These are phyloP conservation scores for Begonia loranthoides DNA, from an alignment of 306 rosid species.

Conservation along the genomic window DNA sequence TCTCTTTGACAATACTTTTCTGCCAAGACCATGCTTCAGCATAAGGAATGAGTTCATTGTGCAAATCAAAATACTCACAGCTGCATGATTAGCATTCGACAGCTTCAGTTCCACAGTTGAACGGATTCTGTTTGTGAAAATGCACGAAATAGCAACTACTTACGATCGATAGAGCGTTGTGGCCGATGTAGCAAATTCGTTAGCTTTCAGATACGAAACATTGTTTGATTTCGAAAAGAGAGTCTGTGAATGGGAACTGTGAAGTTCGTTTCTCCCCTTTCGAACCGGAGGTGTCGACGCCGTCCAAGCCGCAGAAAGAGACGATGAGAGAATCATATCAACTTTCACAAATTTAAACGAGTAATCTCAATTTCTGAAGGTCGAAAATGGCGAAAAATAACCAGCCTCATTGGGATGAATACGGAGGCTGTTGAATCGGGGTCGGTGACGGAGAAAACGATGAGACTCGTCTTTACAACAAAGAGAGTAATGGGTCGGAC, in stretches of 20 bases:
- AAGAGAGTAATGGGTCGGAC: no score
- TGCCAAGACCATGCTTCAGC: constrained; percentile 41
- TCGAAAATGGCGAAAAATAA: no score
- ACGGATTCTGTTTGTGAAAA: constrained; percentile 7
- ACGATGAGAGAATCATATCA: constrained; percentile 16
- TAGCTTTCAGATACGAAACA: constrained; percentile 9
- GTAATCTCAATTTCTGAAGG: no score
- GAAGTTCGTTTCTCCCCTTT: background rate
- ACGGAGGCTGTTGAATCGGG: no score
- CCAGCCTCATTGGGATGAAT: no score
- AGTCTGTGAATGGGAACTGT: no score
- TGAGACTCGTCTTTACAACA: no score
- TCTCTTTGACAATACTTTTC: constrained; percentile 22
- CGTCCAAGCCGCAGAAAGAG: constrained; percentile 7
- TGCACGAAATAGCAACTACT: constrained; percentile 12
- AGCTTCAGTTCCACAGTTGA: background rate
- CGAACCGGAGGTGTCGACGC: constrained; percentile 7
- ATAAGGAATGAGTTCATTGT: constrained; percentile 42
- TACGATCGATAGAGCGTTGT: constrained; percentile 14
- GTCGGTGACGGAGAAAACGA: no score
- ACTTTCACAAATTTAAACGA: background rate
- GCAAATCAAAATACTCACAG: constrained; percentile 58
- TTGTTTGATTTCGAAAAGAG: background rate
- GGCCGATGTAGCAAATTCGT: background rate
- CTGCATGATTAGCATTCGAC: constrained; percentile 18